Evolutionary conservation across 2,329 filamentous ascomycete species (phyloP).

Genomic region (Penicillium paneum): DNA sequence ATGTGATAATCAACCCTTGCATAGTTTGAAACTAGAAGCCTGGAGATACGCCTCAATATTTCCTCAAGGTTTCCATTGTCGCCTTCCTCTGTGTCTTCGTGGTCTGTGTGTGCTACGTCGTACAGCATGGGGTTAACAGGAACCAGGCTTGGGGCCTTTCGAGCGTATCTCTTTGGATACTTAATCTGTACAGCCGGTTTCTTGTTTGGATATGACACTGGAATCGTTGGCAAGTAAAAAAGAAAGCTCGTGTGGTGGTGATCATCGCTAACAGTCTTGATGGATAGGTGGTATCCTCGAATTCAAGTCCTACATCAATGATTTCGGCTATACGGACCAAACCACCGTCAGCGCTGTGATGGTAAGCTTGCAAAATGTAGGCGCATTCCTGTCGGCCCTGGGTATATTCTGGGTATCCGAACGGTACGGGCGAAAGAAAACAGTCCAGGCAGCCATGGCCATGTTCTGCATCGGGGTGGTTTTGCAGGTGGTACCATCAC

Average conservation of each 20-base stretch:
- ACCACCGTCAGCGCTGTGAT: conserved; percentile 47
- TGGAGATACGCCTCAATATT: background rate
- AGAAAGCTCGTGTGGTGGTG: no score
- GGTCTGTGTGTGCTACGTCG: background rate
- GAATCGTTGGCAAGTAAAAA: conserved; percentile 28
- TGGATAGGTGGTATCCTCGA: conserved; percentile 44
- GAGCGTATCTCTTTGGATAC: conserved; percentile 26
- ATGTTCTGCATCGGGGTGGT: conserved; percentile 41
- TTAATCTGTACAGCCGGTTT: conserved; percentile 31
- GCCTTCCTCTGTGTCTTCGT: background rate
- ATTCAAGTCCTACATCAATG: conserved; percentile 41
- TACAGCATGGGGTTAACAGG: conserved; percentile 8
- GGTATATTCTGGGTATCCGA: conserved; percentile 48
- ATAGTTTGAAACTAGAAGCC: background rate
- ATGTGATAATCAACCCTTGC: background rate
- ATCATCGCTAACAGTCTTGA: background rate
- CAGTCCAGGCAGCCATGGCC: conserved; percentile 44
- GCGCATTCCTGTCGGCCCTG: conserved; percentile 53
- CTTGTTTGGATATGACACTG: conserved; percentile 35
- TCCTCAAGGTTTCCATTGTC: background rate
- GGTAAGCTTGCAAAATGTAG: conserved; percentile 50
- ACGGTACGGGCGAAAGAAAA: conserved; percentile 45
- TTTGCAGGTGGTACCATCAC: conserved; percentile 49
- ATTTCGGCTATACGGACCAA: conserved; percentile 44
- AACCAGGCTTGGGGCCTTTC: conserved; percentile 20